A percentile compares a stretch with the other conserved stretches of the same genome.
These are phyloP conservation scores for Epichloe baconii DNA, from an alignment of 2,329 filamentous ascomycete species.

Conservation along the genomic window DNA sequence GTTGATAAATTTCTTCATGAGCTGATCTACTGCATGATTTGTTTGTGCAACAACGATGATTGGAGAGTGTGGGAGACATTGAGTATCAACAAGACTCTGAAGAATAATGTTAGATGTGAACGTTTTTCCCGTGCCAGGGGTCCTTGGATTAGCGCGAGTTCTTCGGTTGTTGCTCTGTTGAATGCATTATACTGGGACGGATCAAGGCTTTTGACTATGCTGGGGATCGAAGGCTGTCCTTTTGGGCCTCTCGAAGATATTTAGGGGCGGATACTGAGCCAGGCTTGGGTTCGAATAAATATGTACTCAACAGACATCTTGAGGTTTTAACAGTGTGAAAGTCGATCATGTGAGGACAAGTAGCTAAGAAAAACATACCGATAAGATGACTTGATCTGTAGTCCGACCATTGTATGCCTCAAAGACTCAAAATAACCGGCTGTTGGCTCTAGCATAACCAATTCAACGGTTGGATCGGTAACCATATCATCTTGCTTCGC, in stretches of 20 bases:
- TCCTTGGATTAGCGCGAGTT: constrained; percentile 68
- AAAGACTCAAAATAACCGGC: constrained; percentile 65
- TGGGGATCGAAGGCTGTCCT: constrained; percentile 1
- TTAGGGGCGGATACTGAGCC: constrained; percentile 12
- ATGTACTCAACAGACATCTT: constrained; percentile 47
- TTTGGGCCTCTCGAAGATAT: constrained; percentile 14
- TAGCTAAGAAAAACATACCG: constrained; percentile 30
- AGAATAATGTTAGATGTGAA: constrained; percentile 65
- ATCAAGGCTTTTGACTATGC: constrained; percentile 40
- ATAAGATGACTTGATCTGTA: constrained; percentile 48
- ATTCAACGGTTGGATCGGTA: constrained; percentile 56
- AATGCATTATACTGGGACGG: constrained; percentile 58
- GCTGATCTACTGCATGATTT: constrained; percentile 80
- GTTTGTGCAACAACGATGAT: constrained; percentile 77
- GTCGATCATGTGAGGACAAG: neutral
- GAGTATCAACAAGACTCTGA: constrained; percentile 30
- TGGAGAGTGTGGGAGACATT: constrained; percentile 28
- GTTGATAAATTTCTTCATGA: constrained; percentile 49
- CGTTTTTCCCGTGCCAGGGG: constrained; percentile 70
- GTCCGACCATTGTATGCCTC: constrained; percentile 56
- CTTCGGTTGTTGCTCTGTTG: constrained; percentile 54
- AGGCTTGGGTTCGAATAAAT: constrained; percentile 38
- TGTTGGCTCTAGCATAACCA: constrained; percentile 68
- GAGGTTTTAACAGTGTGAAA: neutral
- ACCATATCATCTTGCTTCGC: constrained; percentile 41